Percentiles rank a stretch among this genome's conserved stretches.
Evolutionary conservation across 331 rosid species (phyloP).

Genomic region (Quercus lobata): DNA sequence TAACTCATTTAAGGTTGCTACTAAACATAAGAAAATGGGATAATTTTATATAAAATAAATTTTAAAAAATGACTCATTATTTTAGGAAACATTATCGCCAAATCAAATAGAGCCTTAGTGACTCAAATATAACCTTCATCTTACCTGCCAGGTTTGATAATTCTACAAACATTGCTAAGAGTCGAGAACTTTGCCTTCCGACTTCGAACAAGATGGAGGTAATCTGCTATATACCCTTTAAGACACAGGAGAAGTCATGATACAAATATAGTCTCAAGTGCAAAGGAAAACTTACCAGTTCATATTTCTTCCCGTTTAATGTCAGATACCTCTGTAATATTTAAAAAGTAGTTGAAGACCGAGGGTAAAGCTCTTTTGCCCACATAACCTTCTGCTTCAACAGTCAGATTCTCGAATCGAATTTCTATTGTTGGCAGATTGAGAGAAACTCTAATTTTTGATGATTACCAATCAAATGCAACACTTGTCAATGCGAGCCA

Average conservation of each 20-base stretch:
- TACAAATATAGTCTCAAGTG: not conserved
- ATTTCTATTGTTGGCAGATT: conserved; percentile 36
- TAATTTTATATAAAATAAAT: too few species aligned
- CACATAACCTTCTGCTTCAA: conserved; percentile 27
- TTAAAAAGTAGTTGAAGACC: conserved; percentile 19
- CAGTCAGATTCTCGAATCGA: conserved; percentile 34
- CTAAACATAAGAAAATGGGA: too few species aligned
- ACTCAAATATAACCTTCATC: not conserved
- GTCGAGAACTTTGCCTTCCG: conserved; percentile 23
- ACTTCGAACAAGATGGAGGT: conserved; percentile 23
- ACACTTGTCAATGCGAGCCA: not conserved
- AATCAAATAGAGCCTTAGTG: not conserved
- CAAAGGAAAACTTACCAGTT: not conserved
- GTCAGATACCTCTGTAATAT: conserved; percentile 19
- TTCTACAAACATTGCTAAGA: conserved; percentile 30
- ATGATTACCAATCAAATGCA: not conserved
- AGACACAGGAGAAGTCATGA: not conserved
- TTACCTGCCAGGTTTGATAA: conserved; percentile 46
- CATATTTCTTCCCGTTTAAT: not conserved
- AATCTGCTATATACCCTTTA: conserved; percentile 11
- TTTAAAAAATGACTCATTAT: too few species aligned
- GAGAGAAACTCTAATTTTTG: conserved; percentile 21
- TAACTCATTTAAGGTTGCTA: too few species aligned
- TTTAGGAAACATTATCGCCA: too few species aligned
- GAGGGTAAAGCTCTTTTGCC: conserved; percentile 33